A percentile compares a stretch with the other conserved stretches of the same genome.
Conservation (phyloP, 441 rosid species). For the Biscutella laevigata region DNA sequence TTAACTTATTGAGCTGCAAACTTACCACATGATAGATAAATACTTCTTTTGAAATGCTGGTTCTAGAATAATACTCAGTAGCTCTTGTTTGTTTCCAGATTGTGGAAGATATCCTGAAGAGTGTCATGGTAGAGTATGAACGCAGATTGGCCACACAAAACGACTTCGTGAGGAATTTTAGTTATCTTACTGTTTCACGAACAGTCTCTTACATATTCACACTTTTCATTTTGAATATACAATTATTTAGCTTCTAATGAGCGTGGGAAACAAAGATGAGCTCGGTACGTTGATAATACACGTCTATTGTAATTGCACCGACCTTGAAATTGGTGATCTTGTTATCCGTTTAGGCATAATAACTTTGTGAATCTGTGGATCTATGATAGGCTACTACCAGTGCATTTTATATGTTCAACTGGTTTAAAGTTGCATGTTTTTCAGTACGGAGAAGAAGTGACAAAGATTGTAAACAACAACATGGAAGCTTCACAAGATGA, state of each 20-base stretch:
- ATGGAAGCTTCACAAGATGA: conserved; percentile 14
- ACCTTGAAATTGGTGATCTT: background rate
- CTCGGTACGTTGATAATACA: conserved; percentile 2
- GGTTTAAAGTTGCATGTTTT: background rate
- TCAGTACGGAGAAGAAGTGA: conserved; percentile 17
- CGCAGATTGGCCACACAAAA: conserved; percentile 39
- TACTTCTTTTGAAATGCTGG: background rate
- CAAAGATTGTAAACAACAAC: conserved; percentile 1
- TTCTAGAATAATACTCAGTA: conserved; percentile 1
- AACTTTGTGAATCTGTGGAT: background rate
- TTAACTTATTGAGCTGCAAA: background rate
- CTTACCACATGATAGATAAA: background rate
- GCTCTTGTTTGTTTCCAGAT: conserved; percentile 36
- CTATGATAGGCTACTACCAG: no score
- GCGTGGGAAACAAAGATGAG: no score
- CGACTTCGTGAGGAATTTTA: conserved; percentile 35
- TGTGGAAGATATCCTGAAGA: conserved; percentile 61
- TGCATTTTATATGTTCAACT: background rate
- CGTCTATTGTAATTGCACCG: background rate
- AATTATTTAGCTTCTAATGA: conserved; percentile 33
- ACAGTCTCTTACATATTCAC: background rate
- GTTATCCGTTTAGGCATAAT: background rate
- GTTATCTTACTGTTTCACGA: no score
- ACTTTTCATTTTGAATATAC: conserved; percentile 4
- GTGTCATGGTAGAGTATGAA: conserved; percentile 52